Percentiles rank a stretch among this genome's conserved stretches.
phyloP scores from a whole-genome alignment of 371 early-diverging fungal genomes.

The Conidiobolus coronatus region DNA sequence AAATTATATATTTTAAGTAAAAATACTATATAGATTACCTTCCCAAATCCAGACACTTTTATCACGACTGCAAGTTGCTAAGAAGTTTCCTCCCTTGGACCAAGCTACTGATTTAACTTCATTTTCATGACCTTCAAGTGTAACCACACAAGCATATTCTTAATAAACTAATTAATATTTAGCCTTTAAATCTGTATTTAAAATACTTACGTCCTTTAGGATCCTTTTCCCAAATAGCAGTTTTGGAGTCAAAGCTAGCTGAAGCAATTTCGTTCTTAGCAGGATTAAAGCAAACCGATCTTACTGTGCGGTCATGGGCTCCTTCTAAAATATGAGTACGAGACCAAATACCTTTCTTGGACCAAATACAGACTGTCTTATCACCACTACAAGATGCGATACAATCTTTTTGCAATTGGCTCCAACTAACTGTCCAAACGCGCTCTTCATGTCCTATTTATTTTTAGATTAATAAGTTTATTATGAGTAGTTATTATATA shows the following conservation, averaged over 20 bases:
- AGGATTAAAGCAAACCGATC: slow-evolving; percentile 71
- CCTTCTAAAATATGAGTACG: slow-evolving; percentile 60
- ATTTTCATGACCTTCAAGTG: slow-evolving; percentile 95
- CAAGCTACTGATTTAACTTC: slow-evolving; percentile 87
- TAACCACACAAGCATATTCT: slow-evolving; percentile 77
- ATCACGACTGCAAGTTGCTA: slow-evolving; percentile 87
- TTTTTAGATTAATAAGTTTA: neutral
- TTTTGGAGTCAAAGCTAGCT: slow-evolving; percentile 82
- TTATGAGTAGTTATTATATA: too few relatives aligned
- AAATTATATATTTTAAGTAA: neutral
- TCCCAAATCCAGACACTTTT: slow-evolving; percentile 98
- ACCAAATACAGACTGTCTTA: slow-evolving; percentile 69
- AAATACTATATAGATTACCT: slow-evolving; percentile 13
- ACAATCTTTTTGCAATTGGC: slow-evolving; percentile 30
- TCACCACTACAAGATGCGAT: slow-evolving; percentile 75
- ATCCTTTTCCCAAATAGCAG: slow-evolving; percentile 68
- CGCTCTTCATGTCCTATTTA: slow-evolving; percentile 59
- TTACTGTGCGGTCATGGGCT: slow-evolving; percentile 73
- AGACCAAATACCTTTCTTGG: slow-evolving; percentile 25
- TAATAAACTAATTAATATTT: too few relatives aligned
- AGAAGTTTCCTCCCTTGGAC: slow-evolving; percentile 49
- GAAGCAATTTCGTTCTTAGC: slow-evolving; percentile 56
- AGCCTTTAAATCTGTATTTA: too few relatives aligned
- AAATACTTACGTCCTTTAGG: slow-evolving; percentile 14
- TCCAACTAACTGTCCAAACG: slow-evolving; percentile 86